Conservation (phyloP, 2,329 filamentous ascomycete species). For the Metarhizium anisopliae region DNA sequence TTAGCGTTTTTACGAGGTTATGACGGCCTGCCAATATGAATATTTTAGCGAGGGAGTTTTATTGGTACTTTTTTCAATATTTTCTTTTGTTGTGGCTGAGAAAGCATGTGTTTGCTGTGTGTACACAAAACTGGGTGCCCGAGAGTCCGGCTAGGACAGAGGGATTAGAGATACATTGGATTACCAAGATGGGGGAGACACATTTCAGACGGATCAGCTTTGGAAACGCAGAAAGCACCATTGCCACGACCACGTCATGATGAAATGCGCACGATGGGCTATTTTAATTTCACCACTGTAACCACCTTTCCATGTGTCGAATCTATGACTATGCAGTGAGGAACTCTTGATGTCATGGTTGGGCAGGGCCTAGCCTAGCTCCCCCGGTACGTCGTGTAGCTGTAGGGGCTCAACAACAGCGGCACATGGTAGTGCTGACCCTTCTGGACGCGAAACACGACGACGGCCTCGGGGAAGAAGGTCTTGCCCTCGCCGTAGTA, state of each 20-base stretch:
- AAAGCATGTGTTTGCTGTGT: no score
- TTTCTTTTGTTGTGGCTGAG: background rate
- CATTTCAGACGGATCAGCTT: no score
- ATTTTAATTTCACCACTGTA: no score
- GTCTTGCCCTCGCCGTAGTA: constrained; percentile 60
- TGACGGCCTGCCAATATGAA: constrained; percentile 6
- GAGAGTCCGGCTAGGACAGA: background rate
- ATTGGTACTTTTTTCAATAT: background rate
- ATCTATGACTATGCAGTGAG: no score
- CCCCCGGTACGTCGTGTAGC: constrained; percentile 75
- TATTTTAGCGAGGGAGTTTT: constrained; percentile 15
- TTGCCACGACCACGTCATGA: no score
- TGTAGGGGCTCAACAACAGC: constrained; percentile 66
- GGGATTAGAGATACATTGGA: no score
- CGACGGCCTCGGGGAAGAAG: constrained; percentile 51
- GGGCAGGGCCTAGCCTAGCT: constrained; percentile 37
- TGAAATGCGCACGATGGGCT: no score
- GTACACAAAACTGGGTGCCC: background rate
- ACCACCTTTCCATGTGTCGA: no score
- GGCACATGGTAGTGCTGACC: constrained; percentile 73
- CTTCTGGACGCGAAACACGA: constrained; percentile 43
- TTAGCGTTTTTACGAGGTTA: constrained; percentile 7
- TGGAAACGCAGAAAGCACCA: no score
- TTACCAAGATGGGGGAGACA: no score
- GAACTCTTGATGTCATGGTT: background rate